Percentiles rank a stretch among this genome's conserved stretches.
phyloP scores from a whole-genome alignment of 345 rosid genomes.

The Bruguiera gymnorhiza region DNA sequence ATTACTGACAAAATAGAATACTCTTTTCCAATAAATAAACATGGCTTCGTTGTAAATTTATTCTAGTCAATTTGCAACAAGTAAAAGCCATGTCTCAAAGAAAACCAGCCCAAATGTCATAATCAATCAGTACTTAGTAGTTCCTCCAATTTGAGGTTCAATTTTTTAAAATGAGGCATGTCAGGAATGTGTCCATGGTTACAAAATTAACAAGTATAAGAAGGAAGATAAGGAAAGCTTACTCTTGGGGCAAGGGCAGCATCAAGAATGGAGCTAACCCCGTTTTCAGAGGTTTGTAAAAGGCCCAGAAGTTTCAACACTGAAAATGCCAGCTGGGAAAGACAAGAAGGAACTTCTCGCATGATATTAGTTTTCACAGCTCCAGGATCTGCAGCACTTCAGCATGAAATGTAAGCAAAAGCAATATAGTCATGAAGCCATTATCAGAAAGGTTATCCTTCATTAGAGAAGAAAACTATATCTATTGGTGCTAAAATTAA shows the following conservation, averaged over 20 bases:
- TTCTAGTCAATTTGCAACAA: too few species aligned
- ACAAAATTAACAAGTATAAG: neutral
- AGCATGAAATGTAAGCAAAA: slow-evolving; percentile 15
- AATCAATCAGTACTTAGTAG: too few species aligned
- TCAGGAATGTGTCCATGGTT: neutral
- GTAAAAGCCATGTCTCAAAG: too few species aligned
- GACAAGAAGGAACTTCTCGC: slow-evolving; percentile 73
- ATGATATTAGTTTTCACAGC: slow-evolving; percentile 71
- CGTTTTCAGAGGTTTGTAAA: slow-evolving; percentile 57
- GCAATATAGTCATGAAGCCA: neutral
- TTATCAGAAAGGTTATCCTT: neutral
- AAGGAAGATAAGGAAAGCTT: slow-evolving; percentile 20
- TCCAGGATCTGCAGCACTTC: slow-evolving; percentile 92
- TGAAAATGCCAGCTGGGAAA: slow-evolving; percentile 43
- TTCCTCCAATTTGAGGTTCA: neutral
- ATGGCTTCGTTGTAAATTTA: too few species aligned
- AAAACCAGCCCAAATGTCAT: too few species aligned
- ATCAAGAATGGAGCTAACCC: slow-evolving; percentile 62
- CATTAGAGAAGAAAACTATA: too few species aligned
- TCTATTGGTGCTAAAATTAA: neutral
- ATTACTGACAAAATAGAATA: neutral
- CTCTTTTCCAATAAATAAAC: neutral
- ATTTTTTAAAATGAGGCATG: neutral
- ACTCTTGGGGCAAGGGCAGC: slow-evolving; percentile 87
- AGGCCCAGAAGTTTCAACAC: slow-evolving; percentile 51